phyloP scores from a whole-genome alignment of 371 early-diverging fungal genomes.

The Conidiobolus incongruus region DNA sequence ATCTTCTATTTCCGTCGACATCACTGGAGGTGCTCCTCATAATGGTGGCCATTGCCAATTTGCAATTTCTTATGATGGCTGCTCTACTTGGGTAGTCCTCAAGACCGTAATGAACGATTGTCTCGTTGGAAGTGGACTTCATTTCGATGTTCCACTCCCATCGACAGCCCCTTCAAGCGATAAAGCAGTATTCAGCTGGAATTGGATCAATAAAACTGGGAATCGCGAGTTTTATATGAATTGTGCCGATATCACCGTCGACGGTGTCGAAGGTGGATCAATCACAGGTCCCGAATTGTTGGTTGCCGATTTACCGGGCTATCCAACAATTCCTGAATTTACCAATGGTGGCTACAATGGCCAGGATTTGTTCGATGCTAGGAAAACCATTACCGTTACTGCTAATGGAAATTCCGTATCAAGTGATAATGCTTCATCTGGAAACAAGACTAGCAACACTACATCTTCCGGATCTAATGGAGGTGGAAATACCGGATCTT shows the following conservation, averaged over 20 bases:
- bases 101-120: slow-evolving; percentile 5
- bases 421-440: too few species aligned
- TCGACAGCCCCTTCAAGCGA: slow-evolving; percentile 12
- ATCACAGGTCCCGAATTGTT: too few species aligned
- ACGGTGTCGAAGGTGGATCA: not conserved
- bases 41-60: slow-evolving; percentile 7
- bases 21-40: slow-evolving; percentile 6
- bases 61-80: slow-evolving; percentile 2
- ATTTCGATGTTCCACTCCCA: slow-evolving; percentile 13
- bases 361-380: too few species aligned
- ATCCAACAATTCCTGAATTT: not conserved
- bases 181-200: slow-evolving; percentile 1
- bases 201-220: slow-evolving; percentile 2
- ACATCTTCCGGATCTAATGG: too few species aligned
- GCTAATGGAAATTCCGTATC: not conserved
- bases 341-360: too few species aligned
- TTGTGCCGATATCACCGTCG: slow-evolving; percentile 5
- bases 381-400: not conserved
- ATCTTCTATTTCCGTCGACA: slow-evolving; percentile 7
- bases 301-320: not conserved
- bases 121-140: not conserved
- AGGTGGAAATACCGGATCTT: too few species aligned
- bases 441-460: too few species aligned
- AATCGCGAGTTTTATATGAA: slow-evolving; percentile 4
- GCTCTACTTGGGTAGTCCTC: slow-evolving; percentile 5